Conservation (phyloP, 1,284 basidiomycete species). For the Papiliotrema terrestris region DNA sequence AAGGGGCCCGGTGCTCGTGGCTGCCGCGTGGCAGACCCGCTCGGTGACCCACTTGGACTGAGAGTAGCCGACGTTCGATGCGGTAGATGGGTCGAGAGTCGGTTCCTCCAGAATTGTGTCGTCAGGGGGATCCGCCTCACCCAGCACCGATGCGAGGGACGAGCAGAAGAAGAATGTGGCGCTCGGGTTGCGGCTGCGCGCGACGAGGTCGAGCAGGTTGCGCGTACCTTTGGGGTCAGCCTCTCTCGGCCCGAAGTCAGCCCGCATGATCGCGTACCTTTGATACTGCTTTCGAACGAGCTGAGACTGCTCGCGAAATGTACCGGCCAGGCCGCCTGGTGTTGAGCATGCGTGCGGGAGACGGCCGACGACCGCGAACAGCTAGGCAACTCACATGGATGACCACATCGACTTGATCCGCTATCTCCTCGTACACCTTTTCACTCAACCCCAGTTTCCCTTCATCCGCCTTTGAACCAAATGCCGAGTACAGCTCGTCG, state of each 20-base stretch:
- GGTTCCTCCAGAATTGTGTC: slow-evolving; percentile 26
- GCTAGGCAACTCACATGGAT: slow-evolving; percentile 20
- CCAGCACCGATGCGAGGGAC: slow-evolving; percentile 35
- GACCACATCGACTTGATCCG: slow-evolving; percentile 12
- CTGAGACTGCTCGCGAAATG: slow-evolving; percentile 37
- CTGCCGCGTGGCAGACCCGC: slow-evolving; percentile 37
- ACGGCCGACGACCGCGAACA: too few relatives aligned
- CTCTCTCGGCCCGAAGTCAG: not conserved
- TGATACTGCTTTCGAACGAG: slow-evolving; percentile 34
- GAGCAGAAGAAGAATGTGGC: slow-evolving; percentile 29
- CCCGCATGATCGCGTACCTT: slow-evolving; percentile 15
- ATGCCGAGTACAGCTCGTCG: slow-evolving; percentile 3
- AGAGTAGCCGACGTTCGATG: slow-evolving; percentile 47
- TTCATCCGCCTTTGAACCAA: slow-evolving; percentile 12
- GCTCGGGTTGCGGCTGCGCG: not conserved
- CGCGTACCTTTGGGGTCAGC: slow-evolving; percentile 16
- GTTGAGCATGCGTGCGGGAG: slow-evolving; percentile 7
- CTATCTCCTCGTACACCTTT: slow-evolving; percentile 12
- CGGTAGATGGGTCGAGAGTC: slow-evolving; percentile 35
- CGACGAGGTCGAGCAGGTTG: slow-evolving; percentile 23
- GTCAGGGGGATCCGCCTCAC: not conserved
- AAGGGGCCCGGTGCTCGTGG: slow-evolving; percentile 4
- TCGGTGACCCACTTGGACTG: slow-evolving; percentile 52
- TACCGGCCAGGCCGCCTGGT: slow-evolving; percentile 44
- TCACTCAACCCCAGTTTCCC: slow-evolving; percentile 13